Evolutionary conservation across 768 basidiomycete species (phyloP).

Genomic region (Mycena albidolilacea): DNA sequence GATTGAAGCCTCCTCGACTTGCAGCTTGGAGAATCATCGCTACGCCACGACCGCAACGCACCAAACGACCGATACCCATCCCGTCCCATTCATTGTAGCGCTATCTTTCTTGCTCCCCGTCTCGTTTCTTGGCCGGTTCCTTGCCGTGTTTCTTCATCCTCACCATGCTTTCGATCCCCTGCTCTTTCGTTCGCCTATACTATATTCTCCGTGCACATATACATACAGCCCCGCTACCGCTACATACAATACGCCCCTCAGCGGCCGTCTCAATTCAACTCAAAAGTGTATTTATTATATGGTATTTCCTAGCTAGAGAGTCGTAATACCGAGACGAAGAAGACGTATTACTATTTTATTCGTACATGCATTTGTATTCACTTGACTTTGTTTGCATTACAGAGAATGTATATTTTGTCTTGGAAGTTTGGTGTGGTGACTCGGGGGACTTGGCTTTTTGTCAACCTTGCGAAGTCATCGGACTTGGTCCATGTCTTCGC

Average conservation of each 20-base stretch:
- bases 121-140: neutral
- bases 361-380: too few relatives aligned
- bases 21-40: neutral
- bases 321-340: neutral
- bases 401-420: neutral
- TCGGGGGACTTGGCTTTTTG: neutral
- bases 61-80: too few relatives aligned
- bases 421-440: neutral
- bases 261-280: neutral
- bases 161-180: neutral
- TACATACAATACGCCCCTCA: neutral
- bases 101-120: too few relatives aligned
- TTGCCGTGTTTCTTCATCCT: neutral
- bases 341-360: too few relatives aligned
- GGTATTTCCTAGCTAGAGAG: neutral
- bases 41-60: too few relatives aligned
- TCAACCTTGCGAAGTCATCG: neutral
- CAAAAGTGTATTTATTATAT: slow-evolving; percentile 34
- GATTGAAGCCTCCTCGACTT: neutral
- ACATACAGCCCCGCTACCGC: neutral
- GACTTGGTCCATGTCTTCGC: too few relatives aligned
- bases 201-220: neutral
- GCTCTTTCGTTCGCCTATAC: neutral
- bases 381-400: neutral
- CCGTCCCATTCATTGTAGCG: too few relatives aligned